These are phyloP conservation scores for Anisodus acutangulus DNA, from an alignment of 257 asterid species.

Conservation along the genomic window DNA sequence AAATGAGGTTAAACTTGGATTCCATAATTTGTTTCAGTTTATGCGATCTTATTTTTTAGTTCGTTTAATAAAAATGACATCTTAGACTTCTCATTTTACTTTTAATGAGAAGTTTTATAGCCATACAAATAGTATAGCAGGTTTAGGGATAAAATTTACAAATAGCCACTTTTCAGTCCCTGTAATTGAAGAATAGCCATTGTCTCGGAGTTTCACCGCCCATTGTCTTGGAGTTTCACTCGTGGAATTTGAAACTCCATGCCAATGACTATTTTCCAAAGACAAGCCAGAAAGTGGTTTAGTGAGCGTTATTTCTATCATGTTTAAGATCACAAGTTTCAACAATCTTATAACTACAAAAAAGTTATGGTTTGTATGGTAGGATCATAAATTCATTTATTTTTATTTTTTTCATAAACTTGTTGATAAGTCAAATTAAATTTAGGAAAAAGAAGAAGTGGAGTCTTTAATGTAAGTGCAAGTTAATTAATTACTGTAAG, in stretches of 20 bases:
- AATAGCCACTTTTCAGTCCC: too few relatives aligned
- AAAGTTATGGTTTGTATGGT: too few relatives aligned
- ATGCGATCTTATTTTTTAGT: too few relatives aligned
- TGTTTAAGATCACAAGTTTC: too few relatives aligned
- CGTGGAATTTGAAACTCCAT: not conserved
- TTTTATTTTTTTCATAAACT: too few relatives aligned
- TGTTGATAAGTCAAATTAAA: too few relatives aligned
- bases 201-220: too few relatives aligned
- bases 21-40: too few relatives aligned
- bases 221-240: too few relatives aligned
- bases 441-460: not conserved
- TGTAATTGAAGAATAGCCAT: too few relatives aligned
- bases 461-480: not conserved
- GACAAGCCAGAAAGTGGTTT: not conserved
- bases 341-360: too few relatives aligned
- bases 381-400: too few relatives aligned
- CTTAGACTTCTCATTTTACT: not conserved
- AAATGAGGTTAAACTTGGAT: not conserved
- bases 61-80: not conserved
- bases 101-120: not conserved
- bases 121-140: not conserved
- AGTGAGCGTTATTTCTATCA: not conserved
- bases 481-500: not conserved
- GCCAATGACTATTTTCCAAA: not conserved
- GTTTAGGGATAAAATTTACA: not conserved